Conservation (phyloP, 495 filamentous ascomycete genomes). For the Glutinoglossum americanum region DNA sequence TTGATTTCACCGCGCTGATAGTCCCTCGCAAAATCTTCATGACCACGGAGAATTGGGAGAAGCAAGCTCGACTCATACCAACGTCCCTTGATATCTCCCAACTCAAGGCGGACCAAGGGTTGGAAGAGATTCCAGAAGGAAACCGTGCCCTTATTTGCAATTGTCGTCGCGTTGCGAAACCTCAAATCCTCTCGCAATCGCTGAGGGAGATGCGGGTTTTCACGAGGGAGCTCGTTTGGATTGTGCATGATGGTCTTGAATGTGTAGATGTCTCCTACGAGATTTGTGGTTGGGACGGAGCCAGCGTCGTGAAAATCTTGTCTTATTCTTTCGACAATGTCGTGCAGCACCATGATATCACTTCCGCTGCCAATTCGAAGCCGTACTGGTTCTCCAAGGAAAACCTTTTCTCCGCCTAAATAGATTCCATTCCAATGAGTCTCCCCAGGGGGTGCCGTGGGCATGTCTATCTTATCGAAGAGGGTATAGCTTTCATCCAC, state of each 20-base stretch:
- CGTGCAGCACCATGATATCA: constrained; percentile 30
- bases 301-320: neutral
- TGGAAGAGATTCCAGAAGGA: constrained; percentile 26
- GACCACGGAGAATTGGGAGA: constrained; percentile 25
- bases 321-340: constrained; percentile 17
- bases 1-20: constrained; percentile 18
- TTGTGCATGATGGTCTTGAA: constrained; percentile 17
- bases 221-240: constrained; percentile 10
- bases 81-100: constrained; percentile 35
- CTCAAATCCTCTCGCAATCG: constrained; percentile 24
- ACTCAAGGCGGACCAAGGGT: constrained; percentile 13
- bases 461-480: constrained; percentile 21
- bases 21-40: constrained; percentile 16
- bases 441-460: constrained; percentile 20
- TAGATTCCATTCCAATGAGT: constrained; percentile 32
- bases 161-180: constrained; percentile 25
- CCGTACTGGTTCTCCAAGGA: constrained; percentile 34
- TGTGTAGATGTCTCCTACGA: constrained; percentile 28
- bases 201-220: constrained; percentile 19
- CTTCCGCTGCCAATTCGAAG: constrained; percentile 20
- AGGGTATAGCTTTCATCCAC: constrained; percentile 34
- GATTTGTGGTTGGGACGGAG: constrained; percentile 8
- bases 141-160: constrained; percentile 13
- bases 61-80: constrained; percentile 39
- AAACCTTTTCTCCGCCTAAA: constrained; percentile 41